Evolutionary conservation across 2,329 filamentous ascomycete species (phyloP).

Genomic region (Penicillium sp.): DNA sequence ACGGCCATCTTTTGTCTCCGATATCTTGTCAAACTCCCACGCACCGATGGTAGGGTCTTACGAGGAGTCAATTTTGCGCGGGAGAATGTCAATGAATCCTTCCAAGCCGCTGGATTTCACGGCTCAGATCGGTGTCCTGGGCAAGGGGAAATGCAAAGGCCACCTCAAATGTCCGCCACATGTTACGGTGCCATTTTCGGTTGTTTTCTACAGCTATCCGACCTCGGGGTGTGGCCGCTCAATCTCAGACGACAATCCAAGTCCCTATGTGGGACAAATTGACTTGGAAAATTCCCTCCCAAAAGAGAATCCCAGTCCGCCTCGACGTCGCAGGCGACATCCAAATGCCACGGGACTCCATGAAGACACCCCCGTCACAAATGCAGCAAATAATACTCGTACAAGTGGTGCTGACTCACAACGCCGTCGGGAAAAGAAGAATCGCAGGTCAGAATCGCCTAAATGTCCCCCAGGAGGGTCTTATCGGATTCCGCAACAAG

Average conservation of each 20-base stretch:
- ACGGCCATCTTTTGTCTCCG: constrained; percentile 71
- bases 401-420: constrained; percentile 35
- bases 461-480: constrained; percentile 79
- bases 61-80: constrained; percentile 91
- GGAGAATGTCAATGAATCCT: constrained; percentile 93
- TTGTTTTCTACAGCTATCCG: constrained; percentile 93
- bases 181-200: constrained; percentile 85
- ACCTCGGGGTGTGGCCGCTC: constrained; percentile 63
- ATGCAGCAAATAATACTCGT: constrained; percentile 13
- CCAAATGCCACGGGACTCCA: constrained; percentile 29
- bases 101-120: constrained; percentile 91
- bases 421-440: constrained; percentile 56
- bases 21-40: constrained; percentile 76
- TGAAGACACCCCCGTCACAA: constrained; percentile 10
- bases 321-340: constrained; percentile 42
- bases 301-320: constrained; percentile 42
- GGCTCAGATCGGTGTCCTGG: constrained; percentile 91
- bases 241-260: constrained; percentile 78
- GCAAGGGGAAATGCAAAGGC: constrained; percentile 82
- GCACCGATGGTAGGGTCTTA: constrained; percentile 97
- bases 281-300: constrained; percentile 81
- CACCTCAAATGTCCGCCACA: constrained; percentile 84
- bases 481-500: constrained; percentile 90
- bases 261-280: constrained; percentile 91
- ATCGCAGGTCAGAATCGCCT: constrained; percentile 59